phyloP scores from a whole-genome alignment of 805 yeast genomes.

The Suhomyces sp. region DNA sequence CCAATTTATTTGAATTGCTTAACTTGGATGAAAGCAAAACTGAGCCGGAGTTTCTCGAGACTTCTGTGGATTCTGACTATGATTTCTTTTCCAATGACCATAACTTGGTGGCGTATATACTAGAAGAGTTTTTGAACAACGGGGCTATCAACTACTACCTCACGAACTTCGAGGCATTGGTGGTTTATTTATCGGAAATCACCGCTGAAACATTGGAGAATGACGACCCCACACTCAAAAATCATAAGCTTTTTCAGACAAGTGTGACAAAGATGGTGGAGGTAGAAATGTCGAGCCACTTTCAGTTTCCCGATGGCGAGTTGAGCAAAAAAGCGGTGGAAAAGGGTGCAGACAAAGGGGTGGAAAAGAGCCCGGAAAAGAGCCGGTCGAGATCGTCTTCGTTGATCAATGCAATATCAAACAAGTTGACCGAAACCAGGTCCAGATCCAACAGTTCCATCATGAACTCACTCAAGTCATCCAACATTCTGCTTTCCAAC shows the following conservation, averaged over 20 bases:
- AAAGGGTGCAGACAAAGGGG: background rate
- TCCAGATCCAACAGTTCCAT: conserved; percentile 34
- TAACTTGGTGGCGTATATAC: conserved; percentile 27
- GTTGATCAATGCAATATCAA: conserved; percentile 33
- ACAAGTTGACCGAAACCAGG: conserved; percentile 29
- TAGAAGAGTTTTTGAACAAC: conserved; percentile 27
- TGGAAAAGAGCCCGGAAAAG: conserved; percentile 12
- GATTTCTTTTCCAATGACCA: conserved; percentile 31
- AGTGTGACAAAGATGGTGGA: conserved; percentile 27
- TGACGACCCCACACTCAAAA: background rate
- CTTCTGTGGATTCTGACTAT: conserved; percentile 6
- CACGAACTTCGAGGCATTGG: conserved; percentile 43
- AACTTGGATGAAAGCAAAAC: conserved; percentile 21
- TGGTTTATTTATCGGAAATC: conserved; percentile 35
- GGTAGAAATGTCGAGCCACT: conserved; percentile 21
- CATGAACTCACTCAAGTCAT: conserved; percentile 17
- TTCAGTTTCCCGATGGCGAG: conserved; percentile 28
- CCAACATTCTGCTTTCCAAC: conserved; percentile 12
- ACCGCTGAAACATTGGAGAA: conserved; percentile 28
- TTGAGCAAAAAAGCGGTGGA: conserved; percentile 3
- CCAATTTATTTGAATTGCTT: conserved; percentile 29
- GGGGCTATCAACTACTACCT: conserved; percentile 40
- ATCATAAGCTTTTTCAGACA: background rate
- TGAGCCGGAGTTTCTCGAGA: conserved; percentile 4
- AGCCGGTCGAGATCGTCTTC: conserved; percentile 39